Conservation (phyloP, 345 rosid species). For the Salix brachista region DNA sequence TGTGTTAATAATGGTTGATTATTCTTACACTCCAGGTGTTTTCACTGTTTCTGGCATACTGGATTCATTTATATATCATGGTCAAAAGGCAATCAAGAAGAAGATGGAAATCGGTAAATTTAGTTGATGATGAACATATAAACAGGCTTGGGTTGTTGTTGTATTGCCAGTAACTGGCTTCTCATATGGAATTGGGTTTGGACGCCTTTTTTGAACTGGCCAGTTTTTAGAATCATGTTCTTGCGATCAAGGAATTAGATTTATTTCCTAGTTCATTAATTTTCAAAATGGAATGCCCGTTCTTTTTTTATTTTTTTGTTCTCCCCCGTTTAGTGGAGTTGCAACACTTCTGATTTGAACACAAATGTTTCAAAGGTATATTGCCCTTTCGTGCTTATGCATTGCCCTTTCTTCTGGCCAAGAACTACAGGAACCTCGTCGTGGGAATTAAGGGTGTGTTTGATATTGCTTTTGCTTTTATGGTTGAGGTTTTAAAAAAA, state of each 20-base stretch:
- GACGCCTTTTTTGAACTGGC: slow-evolving; percentile 3
- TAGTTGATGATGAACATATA: slow-evolving; percentile 36
- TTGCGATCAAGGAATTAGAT: background rate
- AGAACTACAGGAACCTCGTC: background rate
- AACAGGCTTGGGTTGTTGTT: background rate
- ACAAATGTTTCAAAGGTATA: no score
- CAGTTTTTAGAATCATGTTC: background rate
- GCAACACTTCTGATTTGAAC: background rate
- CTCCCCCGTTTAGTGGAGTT: background rate
- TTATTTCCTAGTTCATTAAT: background rate
- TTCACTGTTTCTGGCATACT: slow-evolving; percentile 89
- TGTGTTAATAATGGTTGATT: slow-evolving; percentile 3
- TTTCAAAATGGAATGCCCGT: background rate
- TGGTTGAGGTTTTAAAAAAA: rapidly evolving
- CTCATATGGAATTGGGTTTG: background rate
- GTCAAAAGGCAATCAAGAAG: slow-evolving; percentile 93
- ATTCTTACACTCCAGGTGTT: slow-evolving; percentile 50
- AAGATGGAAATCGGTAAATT: slow-evolving; percentile 92
- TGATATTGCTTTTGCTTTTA: no score
- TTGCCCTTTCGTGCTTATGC: background rate
- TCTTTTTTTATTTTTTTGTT: background rate
- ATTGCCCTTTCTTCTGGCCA: background rate
- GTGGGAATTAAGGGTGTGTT: background rate
- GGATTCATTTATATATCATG: slow-evolving; percentile 83
- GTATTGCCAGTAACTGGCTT: background rate